Evolutionary conservation across 192 early-diverging fungal species (phyloP).

Genomic region (Mortierella hygrophila): DNA sequence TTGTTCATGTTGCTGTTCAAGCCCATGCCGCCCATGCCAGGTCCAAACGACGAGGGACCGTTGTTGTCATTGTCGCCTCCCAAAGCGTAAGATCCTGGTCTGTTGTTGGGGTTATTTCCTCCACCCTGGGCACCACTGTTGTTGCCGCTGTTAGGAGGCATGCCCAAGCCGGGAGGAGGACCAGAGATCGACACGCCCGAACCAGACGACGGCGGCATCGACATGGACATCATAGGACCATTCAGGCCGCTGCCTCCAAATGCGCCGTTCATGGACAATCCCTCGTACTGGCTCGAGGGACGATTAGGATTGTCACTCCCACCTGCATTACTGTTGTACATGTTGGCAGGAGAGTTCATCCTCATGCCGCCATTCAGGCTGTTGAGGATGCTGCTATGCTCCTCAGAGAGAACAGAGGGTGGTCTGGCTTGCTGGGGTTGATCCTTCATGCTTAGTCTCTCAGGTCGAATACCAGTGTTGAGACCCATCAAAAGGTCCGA

Average conservation of each 20-base stretch:
- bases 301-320: slow-evolving; percentile 15
- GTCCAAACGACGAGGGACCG: not conserved
- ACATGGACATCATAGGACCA: slow-evolving; percentile 12
- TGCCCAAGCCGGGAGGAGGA: slow-evolving; percentile 38
- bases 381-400: slow-evolving; percentile 27
- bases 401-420: slow-evolving; percentile 11
- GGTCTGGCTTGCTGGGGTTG: slow-evolving; percentile 23
- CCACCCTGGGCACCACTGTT: not conserved
- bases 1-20: slow-evolving; percentile 20
- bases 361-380: slow-evolving; percentile 40
- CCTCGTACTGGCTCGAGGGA: slow-evolving; percentile 28
- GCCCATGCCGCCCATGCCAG: not conserved
- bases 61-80: not conserved
- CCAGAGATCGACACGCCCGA: slow-evolving; percentile 15
- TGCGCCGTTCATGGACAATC: slow-evolving; percentile 4
- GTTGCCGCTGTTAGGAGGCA: slow-evolving; percentile 12
- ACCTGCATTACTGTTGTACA: not conserved
- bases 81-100: not conserved
- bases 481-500: slow-evolving; percentile 53
- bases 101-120: slow-evolving; percentile 5
- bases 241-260: slow-evolving; percentile 21
- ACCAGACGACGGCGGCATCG: slow-evolving; percentile 14
- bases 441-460: slow-evolving; percentile 32
- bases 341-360: slow-evolving; percentile 5
- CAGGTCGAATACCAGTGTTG: slow-evolving; percentile 45